Base-by-base conservation (phyloP, 1,284 basidiomycete species). In the Cryptococcus sp. region DNA sequence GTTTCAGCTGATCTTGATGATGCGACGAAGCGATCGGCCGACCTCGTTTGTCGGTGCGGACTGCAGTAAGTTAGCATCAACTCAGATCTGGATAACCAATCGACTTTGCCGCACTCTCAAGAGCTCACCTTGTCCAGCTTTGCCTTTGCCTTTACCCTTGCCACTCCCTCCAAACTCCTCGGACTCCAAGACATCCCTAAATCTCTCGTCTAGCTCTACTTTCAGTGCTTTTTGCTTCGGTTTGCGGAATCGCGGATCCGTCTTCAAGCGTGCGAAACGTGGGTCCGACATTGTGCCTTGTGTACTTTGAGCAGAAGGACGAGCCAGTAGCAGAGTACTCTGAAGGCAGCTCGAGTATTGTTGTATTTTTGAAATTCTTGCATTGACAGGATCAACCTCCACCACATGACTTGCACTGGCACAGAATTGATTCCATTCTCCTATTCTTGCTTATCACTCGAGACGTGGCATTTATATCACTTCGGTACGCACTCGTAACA, bases 191-290 rank as follows among this genome's bases (percentile, higher is more conserved):
- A 96, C 82, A 59, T 83, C 81, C 75, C 89, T 91, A 84, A 99
- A 99, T n/a, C 95, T 87, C 16, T 95, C 88, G 76, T 99, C 95
- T 41, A 98, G 85, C 59, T 89, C 85, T 51, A 96, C 87, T 78
- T 94, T 96, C 66, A 86, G 81, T 54, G 86, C 82, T 49, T 89
- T 86, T 75, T 87, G 89, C 72, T 87, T 89, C 0, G 90, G 89
- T 22, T 85, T 84, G 39, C 94, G 83, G 81, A 99, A 99, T 55
- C 95, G 87, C 54, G 95, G 95, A 78, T 99, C 95, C 29, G 90
- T 88, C 75, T 87, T 88, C 52, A 98, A 82, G 57, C 89, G 83
- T 34, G 89, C 85, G 77, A 99, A 98, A 38, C 95, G 86, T 38
- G 87, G 81, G 78, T 95, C 93, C 20, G 60, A 58, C 60, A 62